Evolutionary conservation across 768 basidiomycete genomes (phyloP).

Genomic region (Phylloporus sp.): DNA sequence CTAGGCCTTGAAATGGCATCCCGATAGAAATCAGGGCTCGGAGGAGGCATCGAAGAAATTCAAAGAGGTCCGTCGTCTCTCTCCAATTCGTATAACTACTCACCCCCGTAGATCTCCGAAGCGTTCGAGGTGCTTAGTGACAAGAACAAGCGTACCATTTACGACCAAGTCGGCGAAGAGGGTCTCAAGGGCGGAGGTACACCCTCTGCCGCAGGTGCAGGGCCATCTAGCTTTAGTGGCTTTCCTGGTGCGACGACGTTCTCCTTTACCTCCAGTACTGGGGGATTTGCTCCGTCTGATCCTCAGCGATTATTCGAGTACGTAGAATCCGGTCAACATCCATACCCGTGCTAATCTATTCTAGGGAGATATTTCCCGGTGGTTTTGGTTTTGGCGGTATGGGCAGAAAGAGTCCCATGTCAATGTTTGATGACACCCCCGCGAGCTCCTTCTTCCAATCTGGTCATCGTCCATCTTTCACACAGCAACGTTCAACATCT

Average conservation of each 20-base stretch:
- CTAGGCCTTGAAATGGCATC: conserved; percentile 92
- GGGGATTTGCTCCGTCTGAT: conserved; percentile 74
- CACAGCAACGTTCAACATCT: conserved; percentile 26
- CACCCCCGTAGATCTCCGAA: conserved; percentile 67
- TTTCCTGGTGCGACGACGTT: conserved; percentile 53
- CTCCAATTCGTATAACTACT: neutral
- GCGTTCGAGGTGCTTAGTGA: conserved; percentile 95
- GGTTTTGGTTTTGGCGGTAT: conserved; percentile 34
- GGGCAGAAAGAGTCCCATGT: conserved; percentile 33
- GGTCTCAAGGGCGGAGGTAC: conserved; percentile 74
- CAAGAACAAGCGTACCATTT: conserved; percentile 76
- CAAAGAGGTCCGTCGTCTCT: conserved; percentile 64
- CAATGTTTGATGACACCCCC: conserved; percentile 59
- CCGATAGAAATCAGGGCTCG: conserved; percentile 83
- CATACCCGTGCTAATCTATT: neutral
- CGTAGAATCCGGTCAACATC: conserved; percentile 30
- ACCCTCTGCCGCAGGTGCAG: conserved; percentile 47
- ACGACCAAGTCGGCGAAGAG: conserved; percentile 94
- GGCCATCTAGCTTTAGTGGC: conserved; percentile 36
- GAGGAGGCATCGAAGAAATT: conserved; percentile 88
- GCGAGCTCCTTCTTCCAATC: too few species aligned
- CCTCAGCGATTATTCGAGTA: conserved; percentile 88
- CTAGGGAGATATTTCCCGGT: conserved; percentile 54
- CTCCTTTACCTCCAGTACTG: conserved; percentile 47
- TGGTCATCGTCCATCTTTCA: conserved; percentile 36